These are phyloP conservation scores for Ilex aquifolium DNA, from an alignment of 257 asterid species.

Conservation along the genomic window DNA sequence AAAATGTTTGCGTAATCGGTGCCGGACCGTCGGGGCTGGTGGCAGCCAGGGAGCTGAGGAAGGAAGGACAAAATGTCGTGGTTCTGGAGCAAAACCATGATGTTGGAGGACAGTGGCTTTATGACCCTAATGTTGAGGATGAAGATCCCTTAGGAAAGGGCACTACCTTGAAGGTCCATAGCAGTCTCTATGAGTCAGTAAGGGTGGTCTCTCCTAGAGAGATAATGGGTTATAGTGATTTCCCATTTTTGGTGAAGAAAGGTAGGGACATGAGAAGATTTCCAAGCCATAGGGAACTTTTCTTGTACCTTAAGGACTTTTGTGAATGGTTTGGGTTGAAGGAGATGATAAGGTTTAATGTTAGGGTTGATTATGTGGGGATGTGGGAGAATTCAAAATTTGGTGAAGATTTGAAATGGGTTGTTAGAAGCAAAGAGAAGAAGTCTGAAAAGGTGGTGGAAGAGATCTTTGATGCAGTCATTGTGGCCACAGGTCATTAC, in stretches of 20 bases:
- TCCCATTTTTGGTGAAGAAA: slow-evolving; percentile 53
- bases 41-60: slow-evolving; percentile 76
- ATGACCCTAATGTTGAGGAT: slow-evolving; percentile 45
- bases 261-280: slow-evolving; percentile 78
- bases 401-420: slow-evolving; percentile 54
- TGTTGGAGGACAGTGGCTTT: slow-evolving; percentile 92
- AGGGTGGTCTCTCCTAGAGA: slow-evolving; percentile 68
- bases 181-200: slow-evolving; percentile 63
- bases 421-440: slow-evolving; percentile 43
- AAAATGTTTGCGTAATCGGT: slow-evolving; percentile 69
- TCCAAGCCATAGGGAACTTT: slow-evolving; percentile 70
- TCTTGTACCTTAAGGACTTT: slow-evolving; percentile 58
- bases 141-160: slow-evolving; percentile 46
- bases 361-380: slow-evolving; percentile 55
- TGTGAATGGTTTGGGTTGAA: slow-evolving; percentile 60
- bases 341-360: slow-evolving; percentile 70
- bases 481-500: slow-evolving; percentile 88
- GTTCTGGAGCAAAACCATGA: slow-evolving; percentile 79
- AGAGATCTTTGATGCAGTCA: slow-evolving; percentile 72
- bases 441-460: slow-evolving; percentile 35
- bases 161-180: slow-evolving; percentile 41
- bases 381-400: slow-evolving; percentile 37
- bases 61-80: slow-evolving; percentile 68
- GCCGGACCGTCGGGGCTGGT: slow-evolving; percentile 85
- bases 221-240: slow-evolving; percentile 78